Evolutionary conservation across 768 basidiomycete genomes (phyloP).

Genomic region (Clitopilus passeckerianus): DNA sequence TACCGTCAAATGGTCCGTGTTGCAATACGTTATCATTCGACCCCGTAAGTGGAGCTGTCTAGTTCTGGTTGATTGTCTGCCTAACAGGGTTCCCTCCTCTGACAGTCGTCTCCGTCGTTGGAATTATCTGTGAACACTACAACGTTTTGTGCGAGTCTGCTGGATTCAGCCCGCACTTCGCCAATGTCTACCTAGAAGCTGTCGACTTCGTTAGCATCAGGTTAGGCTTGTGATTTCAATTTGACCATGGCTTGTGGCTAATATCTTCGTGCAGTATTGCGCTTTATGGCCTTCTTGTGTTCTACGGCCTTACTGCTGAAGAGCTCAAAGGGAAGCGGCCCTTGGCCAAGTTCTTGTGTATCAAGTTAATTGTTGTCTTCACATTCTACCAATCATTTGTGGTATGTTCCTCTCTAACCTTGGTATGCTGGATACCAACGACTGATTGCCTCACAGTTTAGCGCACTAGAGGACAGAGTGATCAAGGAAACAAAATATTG

Average conservation of each 20-base stretch:
- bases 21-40: constrained; percentile 83
- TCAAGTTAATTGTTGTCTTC: constrained; percentile 85
- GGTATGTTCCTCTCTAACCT: constrained; percentile 31
- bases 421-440: neutral
- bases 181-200: constrained; percentile 63
- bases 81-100: neutral
- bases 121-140: constrained; percentile 70
- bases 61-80: neutral
- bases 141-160: constrained; percentile 66
- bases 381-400: constrained; percentile 86
- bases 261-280: constrained; percentile 49
- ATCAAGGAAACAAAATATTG: constrained; percentile 82
- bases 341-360: constrained; percentile 78
- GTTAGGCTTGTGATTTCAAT: constrained; percentile 25
- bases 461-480: constrained; percentile 57
- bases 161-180: constrained; percentile 55
- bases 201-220: constrained; percentile 83
- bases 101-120: constrained; percentile 60
- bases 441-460: constrained; percentile 41
- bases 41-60: constrained; percentile 26
- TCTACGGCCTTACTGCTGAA: constrained; percentile 77
- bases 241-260: neutral
- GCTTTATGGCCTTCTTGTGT: constrained; percentile 78
- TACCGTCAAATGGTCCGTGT: constrained; percentile 83
- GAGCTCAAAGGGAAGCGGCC: constrained; percentile 77